phyloP scores from a whole-genome alignment of 805 yeast species.

The Naumovozyma baii region DNA sequence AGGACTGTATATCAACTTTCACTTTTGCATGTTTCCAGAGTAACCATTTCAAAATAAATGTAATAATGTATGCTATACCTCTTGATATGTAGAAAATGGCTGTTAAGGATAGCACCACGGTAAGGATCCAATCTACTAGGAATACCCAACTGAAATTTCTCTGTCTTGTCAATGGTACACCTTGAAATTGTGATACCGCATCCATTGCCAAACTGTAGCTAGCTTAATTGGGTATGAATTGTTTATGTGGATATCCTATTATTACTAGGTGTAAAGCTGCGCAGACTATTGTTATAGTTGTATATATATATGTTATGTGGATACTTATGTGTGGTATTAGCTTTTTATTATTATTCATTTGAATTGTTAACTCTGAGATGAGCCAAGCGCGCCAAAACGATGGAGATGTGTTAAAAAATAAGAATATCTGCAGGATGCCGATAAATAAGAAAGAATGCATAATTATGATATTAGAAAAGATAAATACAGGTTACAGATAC shows the following conservation, averaged over 20 bases:
- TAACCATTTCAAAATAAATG: conserved; percentile 40
- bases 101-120: conserved; percentile 50
- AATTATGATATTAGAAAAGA: too few species aligned
- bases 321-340: too few species aligned
- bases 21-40: conserved; percentile 58
- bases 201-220: conserved; percentile 17
- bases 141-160: conserved; percentile 57
- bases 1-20: conserved; percentile 57
- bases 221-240: too few species aligned
- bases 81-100: conserved; percentile 72
- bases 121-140: conserved; percentile 71
- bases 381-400: background rate
- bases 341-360: too few species aligned
- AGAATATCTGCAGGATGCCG: too few species aligned
- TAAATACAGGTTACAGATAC: too few species aligned
- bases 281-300: too few species aligned
- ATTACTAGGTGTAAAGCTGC: too few species aligned
- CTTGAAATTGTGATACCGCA: conserved; percentile 22
- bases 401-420: too few species aligned
- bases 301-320: too few species aligned
- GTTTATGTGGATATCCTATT: too few species aligned
- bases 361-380: background rate
- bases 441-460: too few species aligned
- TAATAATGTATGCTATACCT: conserved; percentile 49
- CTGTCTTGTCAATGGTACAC: conserved; percentile 24